These are phyloP conservation scores for Candida coleopterorum DNA, from an alignment of 805 yeast species.

Conservation along the genomic window DNA sequence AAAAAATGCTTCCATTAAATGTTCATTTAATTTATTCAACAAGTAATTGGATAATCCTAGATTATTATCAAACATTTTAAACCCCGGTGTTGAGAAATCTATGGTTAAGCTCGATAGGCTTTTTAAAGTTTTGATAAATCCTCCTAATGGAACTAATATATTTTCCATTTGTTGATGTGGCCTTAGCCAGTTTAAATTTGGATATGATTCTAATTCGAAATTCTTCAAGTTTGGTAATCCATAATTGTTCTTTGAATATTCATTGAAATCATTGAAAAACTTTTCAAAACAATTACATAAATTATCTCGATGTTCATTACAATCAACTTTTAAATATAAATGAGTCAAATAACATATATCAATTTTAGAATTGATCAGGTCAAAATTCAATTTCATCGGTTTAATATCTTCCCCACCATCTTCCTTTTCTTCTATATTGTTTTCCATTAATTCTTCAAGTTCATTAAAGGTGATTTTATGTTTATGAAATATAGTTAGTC, in stretches of 20 bases:
- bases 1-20: conserved; percentile 34
- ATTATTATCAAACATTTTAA: conserved; percentile 32
- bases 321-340: conserved; percentile 26
- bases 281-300: conserved; percentile 23
- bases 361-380: conserved; percentile 18
- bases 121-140: conserved; percentile 21
- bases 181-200: conserved; percentile 30
- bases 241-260: conserved; percentile 15
- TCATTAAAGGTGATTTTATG: conserved; percentile 18
- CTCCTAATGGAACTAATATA: conserved; percentile 28
- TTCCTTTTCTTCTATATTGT: background rate
- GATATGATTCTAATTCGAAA: conserved; percentile 28
- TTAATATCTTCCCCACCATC: background rate
- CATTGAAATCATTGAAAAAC: conserved; percentile 24
- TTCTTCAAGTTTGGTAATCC: conserved; percentile 28
- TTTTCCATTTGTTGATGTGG: conserved; percentile 30
- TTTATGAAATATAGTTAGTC: conserved; percentile 28
- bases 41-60: conserved; percentile 24
- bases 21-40: conserved; percentile 29
- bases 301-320: conserved; percentile 20
- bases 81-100: conserved; percentile 32
- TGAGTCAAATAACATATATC: conserved; percentile 19
- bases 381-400: conserved; percentile 11
- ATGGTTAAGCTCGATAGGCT: conserved; percentile 21
- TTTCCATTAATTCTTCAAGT: conserved; percentile 4